phyloP scores from a whole-genome alignment of 2,329 filamentous ascomycete species.

The Hypoxylon sp. region DNA sequence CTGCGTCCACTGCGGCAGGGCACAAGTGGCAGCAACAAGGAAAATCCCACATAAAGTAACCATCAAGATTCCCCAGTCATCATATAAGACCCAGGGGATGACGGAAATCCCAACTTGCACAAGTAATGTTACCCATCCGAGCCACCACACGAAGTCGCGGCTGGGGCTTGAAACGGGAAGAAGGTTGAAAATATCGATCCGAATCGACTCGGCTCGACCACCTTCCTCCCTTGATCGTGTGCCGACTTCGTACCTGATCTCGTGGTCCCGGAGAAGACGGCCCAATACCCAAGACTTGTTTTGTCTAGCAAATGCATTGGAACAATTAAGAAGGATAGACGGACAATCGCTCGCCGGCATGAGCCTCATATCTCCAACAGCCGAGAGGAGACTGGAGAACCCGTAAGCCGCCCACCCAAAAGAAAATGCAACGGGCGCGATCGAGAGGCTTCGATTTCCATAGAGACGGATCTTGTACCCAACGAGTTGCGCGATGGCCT shows the following conservation, averaged over 20 bases:
- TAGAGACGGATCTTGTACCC: constrained; percentile 7
- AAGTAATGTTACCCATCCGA: constrained; percentile 8
- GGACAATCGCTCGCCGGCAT: constrained; percentile 25
- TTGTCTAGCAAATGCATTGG: constrained; percentile 15
- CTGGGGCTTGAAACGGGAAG: background rate
- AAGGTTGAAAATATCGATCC: constrained; percentile 15
- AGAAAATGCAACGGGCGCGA: constrained; percentile 37
- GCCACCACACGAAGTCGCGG: constrained; percentile 8
- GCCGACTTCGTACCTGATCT: background rate
- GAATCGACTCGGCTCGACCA: constrained; percentile 13
- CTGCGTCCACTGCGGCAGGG: constrained; percentile 22
- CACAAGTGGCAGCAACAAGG: constrained; percentile 2
- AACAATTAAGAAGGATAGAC: constrained; percentile 23
- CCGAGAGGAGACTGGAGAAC: constrained; percentile 29
- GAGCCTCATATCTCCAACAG: constrained; percentile 30
- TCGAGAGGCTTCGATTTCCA: background rate
- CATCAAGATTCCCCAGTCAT: background rate
- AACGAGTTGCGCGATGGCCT: constrained; percentile 33
- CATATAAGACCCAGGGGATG: constrained; percentile 12
- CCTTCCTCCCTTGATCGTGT: background rate
- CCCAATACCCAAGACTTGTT: constrained; percentile 35
- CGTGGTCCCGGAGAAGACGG: constrained; percentile 35
- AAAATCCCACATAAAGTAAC: constrained; percentile 3
- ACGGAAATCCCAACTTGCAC: constrained; percentile 8
- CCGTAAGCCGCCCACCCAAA: constrained; percentile 40